Conservation (phyloP, 352 stramenopile genomes). For the Pythium sp. region DNA sequence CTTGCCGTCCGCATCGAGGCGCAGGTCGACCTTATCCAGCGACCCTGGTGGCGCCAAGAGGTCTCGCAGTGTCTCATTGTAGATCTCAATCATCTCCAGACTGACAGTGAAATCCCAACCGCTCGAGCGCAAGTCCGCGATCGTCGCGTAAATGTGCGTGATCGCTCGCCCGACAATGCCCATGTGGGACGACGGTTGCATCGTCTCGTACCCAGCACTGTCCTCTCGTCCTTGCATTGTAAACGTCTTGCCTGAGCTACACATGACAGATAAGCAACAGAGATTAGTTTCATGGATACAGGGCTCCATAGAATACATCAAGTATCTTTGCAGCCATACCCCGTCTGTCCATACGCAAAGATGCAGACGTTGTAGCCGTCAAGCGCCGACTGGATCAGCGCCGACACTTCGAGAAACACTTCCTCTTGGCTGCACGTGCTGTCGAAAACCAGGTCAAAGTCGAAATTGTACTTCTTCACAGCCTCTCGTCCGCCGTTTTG, state of each 20-base stretch:
- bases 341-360: constrained; percentile 91
- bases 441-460: constrained; percentile 97
- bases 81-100: constrained; percentile 95
- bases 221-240: constrained; percentile 82
- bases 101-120: constrained; percentile 75
- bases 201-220: constrained; percentile 25
- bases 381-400: constrained; percentile 92
- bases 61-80: constrained; percentile 96
- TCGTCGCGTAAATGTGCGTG: constrained; percentile 69
- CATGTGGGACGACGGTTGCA: constrained; percentile 53
- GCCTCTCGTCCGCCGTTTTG: constrained; percentile 49
- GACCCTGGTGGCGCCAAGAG: constrained; percentile 74
- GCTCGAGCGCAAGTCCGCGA: constrained; percentile 54
- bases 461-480: constrained; percentile 91
- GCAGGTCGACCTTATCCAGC: constrained; percentile 67
- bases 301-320: background rate
- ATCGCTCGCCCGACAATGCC: constrained; percentile 82
- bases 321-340: constrained; percentile 23
- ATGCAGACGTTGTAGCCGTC: constrained; percentile 97
- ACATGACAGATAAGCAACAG: background rate
- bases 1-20: constrained; percentile 66
- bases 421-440: constrained; percentile 92
- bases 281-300: background rate
- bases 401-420: constrained; percentile 96
- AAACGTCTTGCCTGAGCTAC: constrained; percentile 84